Percentiles rank a stretch among this genome's conserved stretches.
phyloP scores from a whole-genome alignment of 2,329 filamentous ascomycete species.

The Fusarium kyushuense region DNA sequence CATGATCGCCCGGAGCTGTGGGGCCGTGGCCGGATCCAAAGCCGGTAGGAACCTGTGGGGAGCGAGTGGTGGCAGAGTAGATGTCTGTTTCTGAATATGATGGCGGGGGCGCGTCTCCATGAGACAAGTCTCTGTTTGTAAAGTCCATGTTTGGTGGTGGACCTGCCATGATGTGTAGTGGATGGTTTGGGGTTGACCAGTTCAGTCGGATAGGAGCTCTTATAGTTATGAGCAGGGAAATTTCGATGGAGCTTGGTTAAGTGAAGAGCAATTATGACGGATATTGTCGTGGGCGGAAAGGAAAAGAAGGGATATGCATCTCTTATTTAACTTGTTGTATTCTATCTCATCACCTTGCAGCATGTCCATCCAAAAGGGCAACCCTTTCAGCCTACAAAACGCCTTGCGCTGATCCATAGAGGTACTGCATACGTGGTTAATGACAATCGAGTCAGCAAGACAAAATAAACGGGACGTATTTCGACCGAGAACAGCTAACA shows the following conservation, averaged over 20 bases:
- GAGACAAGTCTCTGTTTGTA: slow-evolving; percentile 25
- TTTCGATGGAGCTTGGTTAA: background rate
- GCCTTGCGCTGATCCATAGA: slow-evolving; percentile 11
- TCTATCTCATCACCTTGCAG: background rate
- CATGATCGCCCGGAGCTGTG: slow-evolving; percentile 52
- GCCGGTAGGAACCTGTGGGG: slow-evolving; percentile 43
- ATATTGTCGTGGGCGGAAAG: background rate
- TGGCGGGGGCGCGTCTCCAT: slow-evolving; percentile 62
- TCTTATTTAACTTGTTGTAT: slow-evolving; percentile 25
- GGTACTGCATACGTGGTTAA: background rate
- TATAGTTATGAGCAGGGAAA: background rate
- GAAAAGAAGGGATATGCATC: background rate
- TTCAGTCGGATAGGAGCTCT: background rate
- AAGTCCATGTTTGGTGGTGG: slow-evolving; percentile 32
- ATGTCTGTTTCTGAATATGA: slow-evolving; percentile 70
- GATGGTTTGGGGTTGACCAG: background rate
- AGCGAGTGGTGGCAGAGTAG: slow-evolving; percentile 58
- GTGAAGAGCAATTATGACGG: background rate
- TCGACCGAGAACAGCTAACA: background rate
- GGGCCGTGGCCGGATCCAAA: slow-evolving; percentile 43
- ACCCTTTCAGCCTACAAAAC: background rate
- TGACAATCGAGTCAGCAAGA: background rate
- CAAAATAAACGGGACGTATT: slow-evolving; percentile 1
- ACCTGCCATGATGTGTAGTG: slow-evolving; percentile 31
- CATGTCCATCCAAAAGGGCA: background rate